phyloP scores from a whole-genome alignment of 2,329 filamentous ascomycete genomes.

The Coccinonectria pachysandricola region DNA sequence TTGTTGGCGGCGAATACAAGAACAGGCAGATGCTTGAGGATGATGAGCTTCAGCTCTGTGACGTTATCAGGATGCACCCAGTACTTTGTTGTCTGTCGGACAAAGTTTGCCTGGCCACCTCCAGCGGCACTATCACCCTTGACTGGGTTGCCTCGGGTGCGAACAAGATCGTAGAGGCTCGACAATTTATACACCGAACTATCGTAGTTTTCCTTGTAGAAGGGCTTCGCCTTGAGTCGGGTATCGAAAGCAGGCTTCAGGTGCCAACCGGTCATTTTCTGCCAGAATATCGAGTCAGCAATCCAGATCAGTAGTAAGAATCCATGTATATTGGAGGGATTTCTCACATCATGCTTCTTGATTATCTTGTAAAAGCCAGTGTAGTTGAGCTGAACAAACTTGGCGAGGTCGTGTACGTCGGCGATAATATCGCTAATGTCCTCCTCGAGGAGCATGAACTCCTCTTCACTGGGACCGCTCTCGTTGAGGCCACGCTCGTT shows the following conservation, averaged over 20 bases:
- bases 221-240: conserved; percentile 87
- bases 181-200: conserved; percentile 90
- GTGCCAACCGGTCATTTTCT: conserved; percentile 93
- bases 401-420: conserved; percentile 94
- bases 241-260: conserved; percentile 93
- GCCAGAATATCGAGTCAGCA: too few species aligned
- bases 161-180: conserved; percentile 86
- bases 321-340: too few species aligned
- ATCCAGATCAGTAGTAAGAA: too few species aligned
- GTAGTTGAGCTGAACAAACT: conserved; percentile 97
- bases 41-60: conserved; percentile 94
- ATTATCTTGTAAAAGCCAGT: conserved; percentile 99
- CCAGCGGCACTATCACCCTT: conserved; percentile 88
- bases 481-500: conserved; percentile 49
- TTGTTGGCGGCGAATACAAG: conserved; percentile 96
- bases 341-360: conserved; percentile 90
- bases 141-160: conserved; percentile 83
- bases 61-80: conserved; percentile 99
- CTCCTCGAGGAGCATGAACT: conserved; percentile 88
- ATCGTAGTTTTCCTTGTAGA: conserved; percentile 99
- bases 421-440: conserved; percentile 96
- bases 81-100: conserved; percentile 97
- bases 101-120: conserved; percentile 86
- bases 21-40: conserved; percentile 93
- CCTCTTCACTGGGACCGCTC: conserved; percentile 68